Base-by-base conservation (phyloP, 129 eudicot genomes). In the Flaveria trinervia region DNA sequence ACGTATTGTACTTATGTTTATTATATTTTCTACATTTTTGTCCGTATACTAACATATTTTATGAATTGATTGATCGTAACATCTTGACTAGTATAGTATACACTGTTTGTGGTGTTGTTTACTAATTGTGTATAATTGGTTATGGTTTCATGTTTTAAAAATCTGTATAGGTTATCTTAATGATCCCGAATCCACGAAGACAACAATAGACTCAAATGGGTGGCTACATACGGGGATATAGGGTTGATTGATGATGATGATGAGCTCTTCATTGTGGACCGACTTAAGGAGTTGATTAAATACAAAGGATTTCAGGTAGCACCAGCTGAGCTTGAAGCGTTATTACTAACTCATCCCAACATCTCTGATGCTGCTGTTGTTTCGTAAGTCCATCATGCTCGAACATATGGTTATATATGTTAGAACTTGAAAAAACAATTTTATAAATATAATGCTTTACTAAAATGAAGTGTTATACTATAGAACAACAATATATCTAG, bases 231-330 rank as follows among this genome's bases (percentile, higher is more conserved):
- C 5, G 99, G 99, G 3, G 99, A 95, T 52, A 81, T 95, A 13
- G 99, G 99, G 17, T 85, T 70, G 73, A 90, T 94, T 17, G 99
- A 95, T 11, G 92, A 88, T 1, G 97, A 95, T 1, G 94, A 89
- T 4, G 99, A 95, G 82, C 91, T 95, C 1, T 91, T 91, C 80
- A 95, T 95, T n/a, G 97, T 95, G 13, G 99, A 95, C 69, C 81
- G 99, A 15, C 81, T 95, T 15, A 95, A 95, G 80, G 99, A 95
- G 52, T 16, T 95, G 51, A 95, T 95, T 70, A 95, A 95, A 75
- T 95, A 95, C 85, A 95, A 95, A 87, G 99, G 99, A 8, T 95
- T 87, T 78, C 99, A 95, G 78, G 99, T 95, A 7, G 99, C 99
- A 1, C 99, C 99, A 0, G 99, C 99, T 5, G 99, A 95, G 82